A percentile compares a stretch with the other conserved stretches of the same genome.
Evolutionary conservation across 2,329 filamentous ascomycete species (phyloP).

Genomic region (Exophiala alcalophila): DNA sequence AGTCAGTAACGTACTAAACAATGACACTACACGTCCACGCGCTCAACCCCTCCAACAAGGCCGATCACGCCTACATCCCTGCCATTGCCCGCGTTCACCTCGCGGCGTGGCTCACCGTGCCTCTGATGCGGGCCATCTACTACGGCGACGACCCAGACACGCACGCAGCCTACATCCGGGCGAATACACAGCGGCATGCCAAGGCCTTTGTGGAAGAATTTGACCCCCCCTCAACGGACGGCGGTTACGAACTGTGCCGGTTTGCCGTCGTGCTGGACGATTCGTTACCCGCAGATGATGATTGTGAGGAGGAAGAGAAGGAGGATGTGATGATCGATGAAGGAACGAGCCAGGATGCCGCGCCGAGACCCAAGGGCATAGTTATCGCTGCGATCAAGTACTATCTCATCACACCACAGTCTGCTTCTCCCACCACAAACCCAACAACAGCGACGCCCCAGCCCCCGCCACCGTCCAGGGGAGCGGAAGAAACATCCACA

Average conservation of each 20-base stretch:
- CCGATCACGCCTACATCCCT: conserved; percentile 5
- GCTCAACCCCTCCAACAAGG: conserved; percentile 4
- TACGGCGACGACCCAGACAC: conserved; percentile 13
- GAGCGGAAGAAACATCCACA: background rate
- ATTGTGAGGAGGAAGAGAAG: background rate
- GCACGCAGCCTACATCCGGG: conserved; percentile 8
- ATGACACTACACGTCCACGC: conserved; percentile 10
- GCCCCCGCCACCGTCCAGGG: too few species aligned
- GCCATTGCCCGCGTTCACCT: conserved; percentile 18
- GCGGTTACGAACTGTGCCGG: background rate
- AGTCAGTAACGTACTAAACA: too few species aligned
- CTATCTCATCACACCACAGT: conserved; percentile 3
- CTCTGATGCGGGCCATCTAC: conserved; percentile 15
- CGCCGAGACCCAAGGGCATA: background rate
- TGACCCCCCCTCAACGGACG: too few species aligned
- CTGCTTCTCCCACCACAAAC: background rate
- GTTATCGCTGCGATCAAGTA: conserved; percentile 18
- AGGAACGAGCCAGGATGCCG: background rate
- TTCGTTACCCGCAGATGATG: background rate
- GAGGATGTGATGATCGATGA: background rate
- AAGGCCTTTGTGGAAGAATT: conserved; percentile 7
- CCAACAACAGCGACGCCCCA: background rate
- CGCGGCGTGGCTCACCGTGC: conserved; percentile 14
- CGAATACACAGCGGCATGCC: conserved; percentile 10
- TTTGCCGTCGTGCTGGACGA: conserved; percentile 13